These are phyloP conservation scores for Monascus ruber DNA, from an alignment of 2,329 filamentous ascomycete species.

Conservation along the genomic window DNA sequence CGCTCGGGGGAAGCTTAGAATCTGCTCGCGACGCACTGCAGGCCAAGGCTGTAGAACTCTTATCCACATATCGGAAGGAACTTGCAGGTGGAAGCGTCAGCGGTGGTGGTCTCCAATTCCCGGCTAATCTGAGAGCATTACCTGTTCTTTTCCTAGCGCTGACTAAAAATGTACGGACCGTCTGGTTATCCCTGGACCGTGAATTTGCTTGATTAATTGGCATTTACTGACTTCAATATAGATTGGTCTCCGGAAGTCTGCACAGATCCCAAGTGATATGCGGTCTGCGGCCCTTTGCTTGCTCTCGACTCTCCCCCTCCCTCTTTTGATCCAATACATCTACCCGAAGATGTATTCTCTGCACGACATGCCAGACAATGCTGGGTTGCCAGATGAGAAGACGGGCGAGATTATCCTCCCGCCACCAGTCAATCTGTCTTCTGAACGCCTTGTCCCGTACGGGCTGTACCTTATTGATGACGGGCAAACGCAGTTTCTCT, in stretches of 20 bases:
- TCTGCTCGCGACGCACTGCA: conserved; percentile 83
- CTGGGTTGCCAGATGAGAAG: conserved; percentile 70
- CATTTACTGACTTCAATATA: conserved; percentile 21
- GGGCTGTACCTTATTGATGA: conserved; percentile 95
- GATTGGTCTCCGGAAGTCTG: conserved; percentile 75
- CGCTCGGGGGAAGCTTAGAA: conserved; percentile 75
- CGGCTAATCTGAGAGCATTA: conserved; percentile 77
- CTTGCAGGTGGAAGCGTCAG: conserved; percentile 92
- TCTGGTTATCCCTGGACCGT: background rate
- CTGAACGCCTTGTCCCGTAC: conserved; percentile 75
- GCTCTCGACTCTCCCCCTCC: conserved; percentile 84
- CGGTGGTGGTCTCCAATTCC: conserved; percentile 81
- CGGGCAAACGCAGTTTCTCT: conserved; percentile 93
- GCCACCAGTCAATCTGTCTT: conserved; percentile 73
- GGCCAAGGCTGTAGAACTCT: conserved; percentile 79
- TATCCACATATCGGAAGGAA: conserved; percentile 95
- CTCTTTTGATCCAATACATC: conserved; percentile 86
- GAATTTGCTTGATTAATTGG: background rate
- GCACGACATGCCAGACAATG: conserved; percentile 92
- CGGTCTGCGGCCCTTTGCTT: conserved; percentile 85
- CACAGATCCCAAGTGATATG: conserved; percentile 87
- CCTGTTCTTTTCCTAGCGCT: conserved; percentile 85
- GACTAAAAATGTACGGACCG: conserved; percentile 72
- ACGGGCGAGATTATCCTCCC: conserved; percentile 86
- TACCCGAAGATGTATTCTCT: conserved; percentile 75